These are phyloP conservation scores for Hebeloma cylindrosporum DNA, from an alignment of 768 basidiomycete species.

Conservation along the genomic window DNA sequence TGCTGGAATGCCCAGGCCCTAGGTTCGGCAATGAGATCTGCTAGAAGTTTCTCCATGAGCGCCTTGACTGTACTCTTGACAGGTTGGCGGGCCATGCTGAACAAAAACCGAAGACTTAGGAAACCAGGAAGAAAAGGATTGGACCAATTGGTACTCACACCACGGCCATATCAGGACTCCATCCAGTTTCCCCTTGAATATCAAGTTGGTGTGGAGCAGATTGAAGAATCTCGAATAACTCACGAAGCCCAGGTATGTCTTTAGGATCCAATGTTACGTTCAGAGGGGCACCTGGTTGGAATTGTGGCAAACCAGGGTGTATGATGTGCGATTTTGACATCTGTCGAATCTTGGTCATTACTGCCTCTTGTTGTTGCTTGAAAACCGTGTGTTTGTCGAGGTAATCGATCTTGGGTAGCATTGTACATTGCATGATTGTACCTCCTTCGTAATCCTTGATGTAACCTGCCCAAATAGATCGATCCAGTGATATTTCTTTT, in stretches of 20 bases:
- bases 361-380: slow-evolving; percentile 82
- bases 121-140: not conserved
- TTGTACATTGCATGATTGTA: slow-evolving; percentile 97
- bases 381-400: slow-evolving; percentile 76
- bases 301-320: slow-evolving; percentile 76
- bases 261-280: slow-evolving; percentile 62
- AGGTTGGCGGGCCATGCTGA: slow-evolving; percentile 35
- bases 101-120: slow-evolving; percentile 3
- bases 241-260: slow-evolving; percentile 87
- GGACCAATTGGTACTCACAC: slow-evolving; percentile 45
- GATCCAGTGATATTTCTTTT: slow-evolving; percentile 92
- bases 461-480: slow-evolving; percentile 95
- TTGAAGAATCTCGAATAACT: slow-evolving; percentile 23
- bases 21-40: slow-evolving; percentile 20
- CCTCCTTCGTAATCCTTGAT: slow-evolving; percentile 99
- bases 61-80: slow-evolving; percentile 59
- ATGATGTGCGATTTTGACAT: slow-evolving; percentile 86
- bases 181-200: slow-evolving; percentile 79
- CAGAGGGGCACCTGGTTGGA: slow-evolving; percentile 57
- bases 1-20: slow-evolving; percentile 83
- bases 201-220: slow-evolving; percentile 9
- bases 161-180: slow-evolving; percentile 81
- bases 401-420: slow-evolving; percentile 93
- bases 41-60: slow-evolving; percentile 65
- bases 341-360: slow-evolving; percentile 84